These are phyloP conservation scores for Neurospora sp. DNA, from an alignment of 495 filamentous ascomycete species.

Conservation along the genomic window DNA sequence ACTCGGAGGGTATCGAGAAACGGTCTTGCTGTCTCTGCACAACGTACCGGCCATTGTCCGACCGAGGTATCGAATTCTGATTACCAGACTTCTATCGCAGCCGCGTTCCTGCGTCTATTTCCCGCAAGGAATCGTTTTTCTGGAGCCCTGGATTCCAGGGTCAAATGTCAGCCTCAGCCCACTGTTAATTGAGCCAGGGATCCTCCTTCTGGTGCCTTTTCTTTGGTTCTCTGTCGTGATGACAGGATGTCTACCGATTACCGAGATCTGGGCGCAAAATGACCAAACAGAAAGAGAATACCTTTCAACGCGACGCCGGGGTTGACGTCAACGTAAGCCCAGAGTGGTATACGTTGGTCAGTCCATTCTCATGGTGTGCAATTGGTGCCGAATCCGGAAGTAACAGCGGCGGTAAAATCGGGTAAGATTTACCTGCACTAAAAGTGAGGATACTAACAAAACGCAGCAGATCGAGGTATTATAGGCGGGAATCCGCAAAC, in stretches of 20 bases:
- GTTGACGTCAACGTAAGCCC: neutral
- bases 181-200: neutral
- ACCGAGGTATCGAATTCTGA: neutral
- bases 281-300: neutral
- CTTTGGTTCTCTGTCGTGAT: neutral
- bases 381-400: neutral
- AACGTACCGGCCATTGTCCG: neutral
- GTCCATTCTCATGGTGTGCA: neutral
- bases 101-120: neutral
- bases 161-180: neutral
- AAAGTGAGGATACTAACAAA: neutral
- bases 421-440: neutral
- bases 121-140: neutral
- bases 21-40: neutral
- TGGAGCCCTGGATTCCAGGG: neutral
- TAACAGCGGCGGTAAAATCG: neutral
- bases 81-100: neutral
- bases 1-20: neutral
- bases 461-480: neutral
- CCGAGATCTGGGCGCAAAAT: neutral
- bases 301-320: neutral
- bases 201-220: neutral
- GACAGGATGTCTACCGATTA: neutral
- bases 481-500: neutral
- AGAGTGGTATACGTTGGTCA: neutral